Percentiles rank a stretch among this genome's conserved stretches.
Evolutionary conservation across 1,139 yeast genomes (phyloP).

Genomic region (Sugiyamaella neomexicana): DNA sequence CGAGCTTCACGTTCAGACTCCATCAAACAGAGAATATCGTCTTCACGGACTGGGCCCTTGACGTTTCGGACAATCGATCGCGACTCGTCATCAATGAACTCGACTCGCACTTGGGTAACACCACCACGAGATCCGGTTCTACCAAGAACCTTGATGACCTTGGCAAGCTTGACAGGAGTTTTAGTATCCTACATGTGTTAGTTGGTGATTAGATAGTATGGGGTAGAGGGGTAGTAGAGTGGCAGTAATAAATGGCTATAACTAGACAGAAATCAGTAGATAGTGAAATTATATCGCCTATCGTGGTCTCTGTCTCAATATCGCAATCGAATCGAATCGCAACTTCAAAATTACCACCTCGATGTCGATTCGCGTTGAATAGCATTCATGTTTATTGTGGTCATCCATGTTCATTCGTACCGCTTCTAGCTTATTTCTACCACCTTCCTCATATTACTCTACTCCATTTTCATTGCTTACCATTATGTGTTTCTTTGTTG

Average conservation of each 20-base stretch:
- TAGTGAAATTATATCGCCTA: too few relatives aligned
- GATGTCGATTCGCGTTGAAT: too few relatives aligned
- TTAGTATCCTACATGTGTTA: conserved; percentile 42
- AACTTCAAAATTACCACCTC: too few relatives aligned
- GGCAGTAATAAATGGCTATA: too few relatives aligned
- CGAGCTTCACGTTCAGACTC: conserved; percentile 99
- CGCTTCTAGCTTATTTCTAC: conserved; percentile 1
- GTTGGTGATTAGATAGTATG: too few relatives aligned
- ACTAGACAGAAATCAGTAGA: too few relatives aligned
- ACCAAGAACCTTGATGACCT: conserved; percentile 98
- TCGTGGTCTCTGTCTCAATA: too few relatives aligned
- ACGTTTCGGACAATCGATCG: conserved; percentile 99
- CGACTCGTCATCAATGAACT: conserved; percentile 96
- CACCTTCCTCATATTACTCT: not conserved
- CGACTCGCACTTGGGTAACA: conserved; percentile 99
- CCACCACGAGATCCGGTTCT: conserved; percentile 99
- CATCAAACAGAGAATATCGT: conserved; percentile 98
- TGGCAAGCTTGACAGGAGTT: conserved; percentile 95
- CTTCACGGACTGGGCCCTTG: conserved; percentile 99
- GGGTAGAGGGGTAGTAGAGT: too few relatives aligned
- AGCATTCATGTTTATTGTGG: too few relatives aligned
- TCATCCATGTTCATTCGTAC: too few relatives aligned
- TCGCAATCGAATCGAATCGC: too few relatives aligned
- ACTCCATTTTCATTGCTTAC: conserved; percentile 3
- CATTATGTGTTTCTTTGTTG: conserved; percentile 15